Conservation (phyloP, 768 basidiomycete species). For the Hortiboletus flavorubellus region DNA sequence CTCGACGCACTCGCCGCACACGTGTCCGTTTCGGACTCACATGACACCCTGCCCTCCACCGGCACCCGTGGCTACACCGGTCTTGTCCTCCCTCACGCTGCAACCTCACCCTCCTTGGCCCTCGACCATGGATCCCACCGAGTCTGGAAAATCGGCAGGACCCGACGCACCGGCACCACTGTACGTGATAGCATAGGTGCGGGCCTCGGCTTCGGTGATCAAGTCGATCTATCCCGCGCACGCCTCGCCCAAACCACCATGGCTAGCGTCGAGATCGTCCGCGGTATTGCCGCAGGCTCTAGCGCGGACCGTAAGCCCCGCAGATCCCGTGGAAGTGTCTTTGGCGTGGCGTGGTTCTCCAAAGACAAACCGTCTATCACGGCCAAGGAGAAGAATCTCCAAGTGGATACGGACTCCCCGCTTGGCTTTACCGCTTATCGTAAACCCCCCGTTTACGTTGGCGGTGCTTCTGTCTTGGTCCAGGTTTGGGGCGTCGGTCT, state of each 20-base stretch:
- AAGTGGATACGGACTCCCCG: slow-evolving; percentile 26
- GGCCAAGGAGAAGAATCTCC: slow-evolving; percentile 8
- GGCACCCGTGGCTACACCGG: slow-evolving; percentile 57
- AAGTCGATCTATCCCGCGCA: slow-evolving; percentile 68
- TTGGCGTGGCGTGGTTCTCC: slow-evolving; percentile 29
- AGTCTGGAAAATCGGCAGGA: slow-evolving; percentile 25
- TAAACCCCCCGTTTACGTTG: slow-evolving; percentile 69
- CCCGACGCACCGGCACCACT: slow-evolving; percentile 5
- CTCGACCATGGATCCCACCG: slow-evolving; percentile 14
- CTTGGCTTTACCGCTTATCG: slow-evolving; percentile 71
- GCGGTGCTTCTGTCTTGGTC: slow-evolving; percentile 66
- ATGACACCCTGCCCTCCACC: slow-evolving; percentile 36
- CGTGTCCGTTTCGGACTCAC: slow-evolving; percentile 24
- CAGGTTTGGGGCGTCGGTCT: slow-evolving; percentile 90
- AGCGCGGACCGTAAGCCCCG: slow-evolving; percentile 12
- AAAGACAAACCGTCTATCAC: slow-evolving; percentile 21
- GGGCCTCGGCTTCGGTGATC: slow-evolving; percentile 38
- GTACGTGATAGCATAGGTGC: slow-evolving; percentile 24
- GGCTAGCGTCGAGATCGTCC: slow-evolving; percentile 79
- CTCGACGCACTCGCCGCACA: slow-evolving; percentile 34
- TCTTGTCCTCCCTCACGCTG: slow-evolving; percentile 47
- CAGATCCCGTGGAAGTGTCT: slow-evolving; percentile 23
- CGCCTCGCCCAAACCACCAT: slow-evolving; percentile 86
- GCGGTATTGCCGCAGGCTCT: slow-evolving; percentile 41
- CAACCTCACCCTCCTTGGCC: slow-evolving; percentile 20